Evolutionary conservation across 2,329 filamentous ascomycete species (phyloP).

Genomic region (Monilinia laxa): DNA sequence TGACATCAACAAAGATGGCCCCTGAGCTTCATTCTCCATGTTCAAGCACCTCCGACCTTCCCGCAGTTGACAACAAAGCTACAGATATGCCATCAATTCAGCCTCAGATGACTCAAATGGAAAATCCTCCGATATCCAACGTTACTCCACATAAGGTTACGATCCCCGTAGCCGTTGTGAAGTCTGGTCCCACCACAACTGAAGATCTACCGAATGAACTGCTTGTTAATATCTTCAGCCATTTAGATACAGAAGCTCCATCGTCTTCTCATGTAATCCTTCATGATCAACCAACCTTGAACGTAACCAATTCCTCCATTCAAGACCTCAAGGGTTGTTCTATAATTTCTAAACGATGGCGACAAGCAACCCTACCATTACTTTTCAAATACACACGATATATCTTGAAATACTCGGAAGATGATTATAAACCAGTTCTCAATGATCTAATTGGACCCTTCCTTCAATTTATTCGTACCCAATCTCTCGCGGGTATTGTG

Average conservation of each 20-base stretch:
- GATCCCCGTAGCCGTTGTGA: neutral
- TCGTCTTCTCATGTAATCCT: conserved; percentile 47
- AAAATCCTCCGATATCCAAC: neutral
- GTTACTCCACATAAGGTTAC: conserved; percentile 1
- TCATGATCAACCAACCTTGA: conserved; percentile 49
- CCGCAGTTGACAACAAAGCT: neutral
- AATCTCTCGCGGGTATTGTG: conserved; percentile 44
- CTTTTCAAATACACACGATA: conserved; percentile 58
- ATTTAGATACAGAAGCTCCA: conserved; percentile 51
- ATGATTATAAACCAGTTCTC: conserved; percentile 24
- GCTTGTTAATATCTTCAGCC: conserved; percentile 55
- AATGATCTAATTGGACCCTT: conserved; percentile 32
- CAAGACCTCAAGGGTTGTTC: conserved; percentile 57
- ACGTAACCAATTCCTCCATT: conserved; percentile 44
- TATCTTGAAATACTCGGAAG: conserved; percentile 35
- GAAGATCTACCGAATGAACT: conserved; percentile 59
- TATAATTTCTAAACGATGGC: conserved; percentile 54
- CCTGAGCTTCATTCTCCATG: neutral
- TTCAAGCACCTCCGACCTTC: neutral
- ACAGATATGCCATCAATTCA: neutral
- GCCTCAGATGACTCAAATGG: neutral
- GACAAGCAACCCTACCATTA: conserved; percentile 49
- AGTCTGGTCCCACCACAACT: conserved; percentile 26
- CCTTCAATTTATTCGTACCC: conserved; percentile 42
- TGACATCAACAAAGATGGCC: neutral